These are phyloP conservation scores for Termitomyces sp. DNA, from an alignment of 768 basidiomycete genomes.

Conservation along the genomic window DNA sequence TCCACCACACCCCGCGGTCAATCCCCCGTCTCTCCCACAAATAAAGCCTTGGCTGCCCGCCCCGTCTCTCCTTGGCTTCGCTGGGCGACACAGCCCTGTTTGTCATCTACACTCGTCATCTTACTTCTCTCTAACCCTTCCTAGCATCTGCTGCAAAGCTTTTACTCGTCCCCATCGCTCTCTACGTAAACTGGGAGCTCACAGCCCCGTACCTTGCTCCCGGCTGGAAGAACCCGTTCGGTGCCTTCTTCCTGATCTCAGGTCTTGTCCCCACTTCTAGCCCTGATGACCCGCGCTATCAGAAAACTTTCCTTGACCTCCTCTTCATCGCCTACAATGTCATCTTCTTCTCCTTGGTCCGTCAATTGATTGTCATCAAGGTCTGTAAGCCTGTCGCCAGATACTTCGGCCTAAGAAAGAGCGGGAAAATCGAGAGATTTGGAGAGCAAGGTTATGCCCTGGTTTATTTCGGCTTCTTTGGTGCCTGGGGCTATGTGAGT, in stretches of 20 bases:
- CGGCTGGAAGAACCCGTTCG: constrained; percentile 65
- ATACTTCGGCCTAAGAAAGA: constrained; percentile 62
- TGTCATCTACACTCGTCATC: constrained; percentile 14
- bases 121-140: not conserved
- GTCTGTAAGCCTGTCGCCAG: constrained; percentile 63
- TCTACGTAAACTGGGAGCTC: constrained; percentile 63
- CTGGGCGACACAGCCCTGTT: constrained; percentile 77
- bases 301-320: constrained; percentile 71
- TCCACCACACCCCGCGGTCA: constrained; percentile 24
- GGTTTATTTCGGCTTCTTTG: constrained; percentile 69
- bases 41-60: constrained; percentile 8
- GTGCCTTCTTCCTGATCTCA: constrained; percentile 65
- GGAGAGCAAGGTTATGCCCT: constrained; percentile 89
- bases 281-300: constrained; percentile 53
- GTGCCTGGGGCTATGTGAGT: constrained; percentile 76
- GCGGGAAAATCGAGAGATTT: constrained; percentile 72
- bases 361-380: constrained; percentile 66
- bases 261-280: constrained; percentile 48
- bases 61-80: constrained; percentile 38
- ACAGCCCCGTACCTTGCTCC: constrained; percentile 38
- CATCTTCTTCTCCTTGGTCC: constrained; percentile 83
- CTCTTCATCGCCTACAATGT: constrained; percentile 79
- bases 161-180: constrained; percentile 50
- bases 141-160: constrained; percentile 64
- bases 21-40: constrained; percentile 23